Conservation (phyloP, 805 yeast genomes). For the Sugiyamaella boreocaroliniensis region DNA sequence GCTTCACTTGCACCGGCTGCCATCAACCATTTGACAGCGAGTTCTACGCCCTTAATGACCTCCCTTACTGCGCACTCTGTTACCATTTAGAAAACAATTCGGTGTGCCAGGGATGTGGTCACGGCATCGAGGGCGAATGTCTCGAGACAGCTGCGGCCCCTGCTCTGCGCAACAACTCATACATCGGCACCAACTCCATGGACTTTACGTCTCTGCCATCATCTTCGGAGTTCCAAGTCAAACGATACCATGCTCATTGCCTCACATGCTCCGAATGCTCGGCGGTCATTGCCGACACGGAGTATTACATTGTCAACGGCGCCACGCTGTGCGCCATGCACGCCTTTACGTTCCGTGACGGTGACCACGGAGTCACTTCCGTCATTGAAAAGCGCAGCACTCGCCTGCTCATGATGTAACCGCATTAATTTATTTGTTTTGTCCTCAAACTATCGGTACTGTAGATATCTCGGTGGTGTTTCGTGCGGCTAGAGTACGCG, state of each 20-base stretch:
- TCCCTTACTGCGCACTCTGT: constrained; percentile 76
- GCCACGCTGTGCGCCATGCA: constrained; percentile 32
- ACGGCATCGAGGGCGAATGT: constrained; percentile 87
- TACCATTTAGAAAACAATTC: constrained; percentile 71
- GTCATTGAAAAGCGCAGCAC: constrained; percentile 27
- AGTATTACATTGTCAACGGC: constrained; percentile 31
- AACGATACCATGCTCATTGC: constrained; percentile 72
- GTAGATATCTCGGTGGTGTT: background rate
- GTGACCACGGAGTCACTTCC: constrained; percentile 2
- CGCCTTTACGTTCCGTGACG: constrained; percentile 22
- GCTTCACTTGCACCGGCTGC: constrained; percentile 74
- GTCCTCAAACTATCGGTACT: background rate
- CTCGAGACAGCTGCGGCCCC: constrained; percentile 44
- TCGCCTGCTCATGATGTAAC: constrained; percentile 26
- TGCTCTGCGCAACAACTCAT: background rate
- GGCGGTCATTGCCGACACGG: constrained; percentile 22
- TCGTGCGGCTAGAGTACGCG: no score
- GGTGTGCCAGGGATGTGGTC: constrained; percentile 60
- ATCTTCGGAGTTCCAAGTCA: constrained; percentile 42
- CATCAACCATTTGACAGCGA: constrained; percentile 37
- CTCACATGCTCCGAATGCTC: constrained; percentile 60
- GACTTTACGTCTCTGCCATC: background rate
- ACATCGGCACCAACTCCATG: background rate
- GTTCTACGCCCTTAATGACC: constrained; percentile 64
- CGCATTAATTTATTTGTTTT: constrained; percentile 1